Percentiles rank a stretch among this genome's conserved stretches.
phyloP scores from a whole-genome alignment of 305 asterid species.

The Salvia sclarea region DNA sequence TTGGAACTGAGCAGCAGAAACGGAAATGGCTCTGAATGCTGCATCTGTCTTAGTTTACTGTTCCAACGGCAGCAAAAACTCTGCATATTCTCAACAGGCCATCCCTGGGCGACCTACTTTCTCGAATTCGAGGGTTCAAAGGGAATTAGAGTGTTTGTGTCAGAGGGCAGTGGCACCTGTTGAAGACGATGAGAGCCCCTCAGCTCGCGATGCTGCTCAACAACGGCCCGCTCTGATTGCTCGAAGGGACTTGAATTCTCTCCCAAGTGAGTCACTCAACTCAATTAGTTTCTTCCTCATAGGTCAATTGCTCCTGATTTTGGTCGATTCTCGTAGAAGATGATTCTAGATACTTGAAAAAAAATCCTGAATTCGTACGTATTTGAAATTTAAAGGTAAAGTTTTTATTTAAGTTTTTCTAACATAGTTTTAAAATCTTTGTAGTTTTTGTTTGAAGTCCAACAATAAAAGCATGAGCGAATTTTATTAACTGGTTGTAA shows the following conservation, averaged over 20 bases:
- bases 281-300: not conserved
- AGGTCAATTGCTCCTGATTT: not conserved
- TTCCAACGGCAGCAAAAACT: conserved; percentile 23
- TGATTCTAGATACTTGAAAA: not conserved
- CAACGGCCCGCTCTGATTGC: conserved; percentile 31
- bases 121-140: conserved; percentile 32
- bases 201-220: conserved; percentile 25
- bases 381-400: not conserved
- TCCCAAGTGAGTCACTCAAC: conserved; percentile 51
- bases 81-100: conserved; percentile 20
- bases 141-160: conserved; percentile 43
- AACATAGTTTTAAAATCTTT: too few species aligned
- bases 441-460: not conserved
- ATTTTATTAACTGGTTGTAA: not conserved
- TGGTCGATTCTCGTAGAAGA: not conserved
- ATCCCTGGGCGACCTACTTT: conserved; percentile 29
- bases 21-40: conserved; percentile 45
- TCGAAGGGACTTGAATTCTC: conserved; percentile 54
- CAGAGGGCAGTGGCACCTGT: conserved; percentile 42
- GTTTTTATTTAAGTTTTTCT: not conserved
- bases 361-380: not conserved
- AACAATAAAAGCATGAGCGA: not conserved
- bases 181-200: conserved; percentile 49
- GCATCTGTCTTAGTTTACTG: conserved; percentile 38
- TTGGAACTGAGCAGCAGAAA: conserved; percentile 26